Evolutionary conservation across 192 early-diverging fungal species (phyloP), one percentile per base, ranked within the genome.

Genomic region (Chytriomyces sp.): DNA sequence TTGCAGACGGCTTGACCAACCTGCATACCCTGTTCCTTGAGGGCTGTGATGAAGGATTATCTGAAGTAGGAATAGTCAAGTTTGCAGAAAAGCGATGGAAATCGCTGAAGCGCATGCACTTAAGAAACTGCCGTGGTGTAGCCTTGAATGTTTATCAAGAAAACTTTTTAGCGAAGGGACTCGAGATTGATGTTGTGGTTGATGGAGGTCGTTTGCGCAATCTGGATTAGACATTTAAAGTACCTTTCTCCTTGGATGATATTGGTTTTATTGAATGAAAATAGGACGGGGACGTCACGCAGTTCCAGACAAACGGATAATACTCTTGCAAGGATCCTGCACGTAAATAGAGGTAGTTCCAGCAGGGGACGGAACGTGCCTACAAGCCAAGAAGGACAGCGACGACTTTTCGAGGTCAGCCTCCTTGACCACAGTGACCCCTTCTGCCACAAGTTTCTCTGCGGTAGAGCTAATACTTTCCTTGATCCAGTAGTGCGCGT

Each of bases 11-110:
- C 26, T 67, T 83, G 19, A 70, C 76, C 22, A 49, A 44, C 12
- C 63, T 83, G 28, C 81, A 83, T 53, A 83, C 81, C 1, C 40
- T 83, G 32, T 80, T 83, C 44, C 54, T 83, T 8, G 81, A 83
- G 26, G 61, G 70, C 22, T 77, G 75, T 52, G 62, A 73, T 64
- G 63, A 75, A 8, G 53, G 59, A 14, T 59, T 83, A n/a, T 70
- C 78, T n/a, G 44, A 39, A 14, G 31, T 22, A 36, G 78, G 76
- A 12, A 59, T 83, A 1, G 56, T 72, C 17, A 56, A 70, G 59
- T 83, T 83, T 66, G 81, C 78, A 1, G 78, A 78, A 39, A 36
- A n/a, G 26, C 69, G 73, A 39, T 72, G 36, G 54, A 58, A 52
- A 52, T 39, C 66, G 30, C 54, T 83, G 10, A 83, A 83, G 71